Conservation (phyloP, 345 rosid genomes). For the Eucalyptus sp. region DNA sequence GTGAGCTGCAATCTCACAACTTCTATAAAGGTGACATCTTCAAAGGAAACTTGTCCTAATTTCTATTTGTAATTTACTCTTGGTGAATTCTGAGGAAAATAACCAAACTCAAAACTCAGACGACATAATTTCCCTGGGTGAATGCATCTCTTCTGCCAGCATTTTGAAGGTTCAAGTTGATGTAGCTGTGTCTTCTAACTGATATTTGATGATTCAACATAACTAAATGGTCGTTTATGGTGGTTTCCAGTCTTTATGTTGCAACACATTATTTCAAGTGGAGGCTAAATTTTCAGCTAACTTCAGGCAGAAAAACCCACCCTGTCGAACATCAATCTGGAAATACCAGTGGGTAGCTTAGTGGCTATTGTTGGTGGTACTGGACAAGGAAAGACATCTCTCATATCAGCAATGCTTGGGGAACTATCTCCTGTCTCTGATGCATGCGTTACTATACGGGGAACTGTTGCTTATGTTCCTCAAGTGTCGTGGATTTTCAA, state of each 20-base stretch:
- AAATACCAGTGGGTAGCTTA: conserved; percentile 64
- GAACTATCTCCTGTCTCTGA: conserved; percentile 53
- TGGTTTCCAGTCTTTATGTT: background rate
- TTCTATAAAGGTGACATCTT: background rate
- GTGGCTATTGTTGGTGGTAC: conserved; percentile 93
- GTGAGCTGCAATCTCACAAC: background rate
- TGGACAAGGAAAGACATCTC: conserved; percentile 96
- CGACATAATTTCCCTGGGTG: background rate
- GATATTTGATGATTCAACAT: background rate
- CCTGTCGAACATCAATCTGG: conserved; percentile 62
- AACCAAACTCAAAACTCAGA: background rate
- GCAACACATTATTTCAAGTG: background rate
- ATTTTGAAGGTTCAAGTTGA: background rate
- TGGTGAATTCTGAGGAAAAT: background rate
- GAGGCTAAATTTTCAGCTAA: background rate
- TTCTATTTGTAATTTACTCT: background rate
- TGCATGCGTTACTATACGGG: conserved; percentile 52
- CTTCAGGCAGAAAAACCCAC: conserved; percentile 53
- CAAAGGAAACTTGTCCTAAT: background rate
- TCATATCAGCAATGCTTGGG: conserved; percentile 91
- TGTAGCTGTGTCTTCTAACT: background rate
- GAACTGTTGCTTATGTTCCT: conserved; percentile 88
- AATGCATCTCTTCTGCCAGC: background rate
- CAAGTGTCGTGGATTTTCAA: conserved; percentile 98
- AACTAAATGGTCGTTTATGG: background rate